These are phyloP conservation scores for Hymenoscyphus occultus DNA, from an alignment of 2,329 filamentous ascomycete species.

Conservation along the genomic window DNA sequence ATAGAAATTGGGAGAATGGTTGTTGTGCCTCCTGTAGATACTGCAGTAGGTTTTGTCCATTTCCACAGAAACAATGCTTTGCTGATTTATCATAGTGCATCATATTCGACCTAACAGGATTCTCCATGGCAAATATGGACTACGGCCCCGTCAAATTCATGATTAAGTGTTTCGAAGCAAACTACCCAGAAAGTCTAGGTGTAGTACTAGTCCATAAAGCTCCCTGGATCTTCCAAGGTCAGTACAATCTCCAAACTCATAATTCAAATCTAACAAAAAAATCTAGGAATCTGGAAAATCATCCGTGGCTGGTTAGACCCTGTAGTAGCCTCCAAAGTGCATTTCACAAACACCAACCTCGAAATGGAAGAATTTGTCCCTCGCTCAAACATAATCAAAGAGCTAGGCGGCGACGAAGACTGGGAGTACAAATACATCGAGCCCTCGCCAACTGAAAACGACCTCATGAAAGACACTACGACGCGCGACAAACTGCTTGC, in stretches of 20 bases:
- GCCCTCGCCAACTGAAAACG: constrained; percentile 73
- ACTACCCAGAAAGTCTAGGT: constrained; percentile 92
- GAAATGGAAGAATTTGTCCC: constrained; percentile 79
- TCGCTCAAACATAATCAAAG: constrained; percentile 68
- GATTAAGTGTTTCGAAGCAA: constrained; percentile 99
- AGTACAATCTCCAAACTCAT: constrained; percentile 25
- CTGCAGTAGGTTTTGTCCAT: constrained; percentile 64
- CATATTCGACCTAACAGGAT: constrained; percentile 93
- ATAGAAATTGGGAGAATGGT: constrained; percentile 93
- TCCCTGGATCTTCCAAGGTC: constrained; percentile 94
- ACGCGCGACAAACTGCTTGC: constrained; percentile 62
- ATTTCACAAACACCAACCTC: constrained; percentile 80
- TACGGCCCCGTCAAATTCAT: constrained; percentile 98
- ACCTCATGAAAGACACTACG: constrained; percentile 62
- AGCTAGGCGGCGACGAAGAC: constrained; percentile 81
- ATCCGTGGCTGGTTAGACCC: constrained; percentile 96
- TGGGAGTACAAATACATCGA: constrained; percentile 84
- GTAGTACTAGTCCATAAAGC: constrained; percentile 91
- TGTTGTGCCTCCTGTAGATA: constrained; percentile 77
- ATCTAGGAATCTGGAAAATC: constrained; percentile 84
- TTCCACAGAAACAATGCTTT: not conserved
- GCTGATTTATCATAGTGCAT: constrained; percentile 60
- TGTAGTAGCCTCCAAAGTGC: constrained; percentile 88
- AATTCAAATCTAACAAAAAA: constrained; percentile 15
- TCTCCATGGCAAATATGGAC: constrained; percentile 96